phyloP scores from a whole-genome alignment of 23 red algal species.

The Chondrus crispus region DNA sequence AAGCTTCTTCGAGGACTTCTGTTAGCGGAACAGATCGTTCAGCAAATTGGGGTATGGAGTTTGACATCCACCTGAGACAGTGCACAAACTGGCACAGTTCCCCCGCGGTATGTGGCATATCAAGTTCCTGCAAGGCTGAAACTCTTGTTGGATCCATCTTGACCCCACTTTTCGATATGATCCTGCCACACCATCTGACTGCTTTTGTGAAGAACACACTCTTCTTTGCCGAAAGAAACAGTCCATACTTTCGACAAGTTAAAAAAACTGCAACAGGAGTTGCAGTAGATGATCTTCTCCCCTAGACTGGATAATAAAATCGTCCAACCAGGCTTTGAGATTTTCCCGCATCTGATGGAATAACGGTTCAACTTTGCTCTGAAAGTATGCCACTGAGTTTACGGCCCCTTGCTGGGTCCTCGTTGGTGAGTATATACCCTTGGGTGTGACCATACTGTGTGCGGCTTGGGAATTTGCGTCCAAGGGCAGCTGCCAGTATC shows the following conservation, averaged over 20 bases:
- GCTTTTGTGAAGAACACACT: neutral
- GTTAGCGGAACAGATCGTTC: neutral
- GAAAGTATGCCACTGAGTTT: neutral
- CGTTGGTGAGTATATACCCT: neutral
- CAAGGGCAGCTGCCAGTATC: neutral
- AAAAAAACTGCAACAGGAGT: neutral
- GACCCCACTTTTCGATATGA: neutral
- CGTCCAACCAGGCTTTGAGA: slow-evolving; percentile 23
- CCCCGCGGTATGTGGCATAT: neutral
- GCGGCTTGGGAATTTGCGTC: neutral
- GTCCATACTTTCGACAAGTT: neutral
- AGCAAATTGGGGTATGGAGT: neutral
- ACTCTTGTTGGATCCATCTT: neutral
- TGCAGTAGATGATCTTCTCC: neutral
- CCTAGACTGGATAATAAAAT: neutral
- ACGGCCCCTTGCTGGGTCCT: neutral
- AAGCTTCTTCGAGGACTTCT: neutral
- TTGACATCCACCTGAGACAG: slow-evolving; percentile 17
- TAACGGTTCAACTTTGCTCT: neutral
- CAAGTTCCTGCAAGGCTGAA: neutral
- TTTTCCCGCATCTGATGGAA: neutral
- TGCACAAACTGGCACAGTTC: slow-evolving; percentile 26
- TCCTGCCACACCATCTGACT: neutral
- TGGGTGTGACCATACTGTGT: neutral
- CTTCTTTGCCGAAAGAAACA: neutral